Evolutionary conservation across 2,329 filamentous ascomycete genomes (phyloP), one percentile per base, ranked within the genome.

Genomic region (Xylaria sp.): DNA sequence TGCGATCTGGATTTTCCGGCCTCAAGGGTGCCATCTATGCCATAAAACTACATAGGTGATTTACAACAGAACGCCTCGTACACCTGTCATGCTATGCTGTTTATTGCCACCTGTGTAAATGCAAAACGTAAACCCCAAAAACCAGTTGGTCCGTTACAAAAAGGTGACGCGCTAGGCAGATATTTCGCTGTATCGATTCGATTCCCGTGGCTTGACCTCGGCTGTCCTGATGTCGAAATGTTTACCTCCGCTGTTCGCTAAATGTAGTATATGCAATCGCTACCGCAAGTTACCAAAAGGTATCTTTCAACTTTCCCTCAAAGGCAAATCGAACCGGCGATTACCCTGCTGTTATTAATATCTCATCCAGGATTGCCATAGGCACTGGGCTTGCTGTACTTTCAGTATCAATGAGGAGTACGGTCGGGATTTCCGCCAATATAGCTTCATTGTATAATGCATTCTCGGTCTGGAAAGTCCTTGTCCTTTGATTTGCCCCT

Each of bases 401-500:
- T 31, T 33, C 15, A 7, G n/a, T 27, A 49, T 10, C 5, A 3
- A 36, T 25, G 33, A 9, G 15, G 17, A 15, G 13, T 9, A 15
- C 5, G n/a, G 17, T 22, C 20, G n/a, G 36, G 13, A 22, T 50
- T n/a, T 11, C 54, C 36, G 29, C 53, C 53, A 56, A 47, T 22
- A n/a, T 36, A 53, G 25, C 49, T 68, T 57, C 70, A 72, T 70
- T 73, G 56, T 64, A 73, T 66, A 57, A 73, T 65, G 67, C 73
- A 75, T 66, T 74, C 71, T 50, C 73, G 71, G 53, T 75, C 73
- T 13, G 71, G 71, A 50, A 63, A 51, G n/a, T 68, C 62, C 47
- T 68, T 62, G 33, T 75, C 72, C 47, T 73, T 75, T 13, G 49
- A 20, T 49, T 73, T 75, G 9, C 68, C 70, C 50, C 68, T 72